A percentile compares a stretch with the other conserved stretches of the same genome.
Conservation (phyloP, 192 early-diverging fungal species). For the Coemansia sp. region DNA sequence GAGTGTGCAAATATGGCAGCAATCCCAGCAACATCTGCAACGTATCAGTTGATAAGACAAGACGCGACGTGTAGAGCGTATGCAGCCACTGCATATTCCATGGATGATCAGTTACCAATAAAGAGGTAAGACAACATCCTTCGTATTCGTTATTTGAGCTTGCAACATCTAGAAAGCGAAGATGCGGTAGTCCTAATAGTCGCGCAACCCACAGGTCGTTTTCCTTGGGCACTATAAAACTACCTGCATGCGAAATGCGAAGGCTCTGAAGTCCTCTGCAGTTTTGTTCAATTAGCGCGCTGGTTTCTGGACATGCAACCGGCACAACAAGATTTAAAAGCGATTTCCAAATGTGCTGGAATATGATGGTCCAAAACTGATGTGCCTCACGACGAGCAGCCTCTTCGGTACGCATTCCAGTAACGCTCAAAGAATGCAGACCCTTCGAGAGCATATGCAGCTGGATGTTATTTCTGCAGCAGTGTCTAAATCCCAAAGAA, state of each 20-base stretch:
- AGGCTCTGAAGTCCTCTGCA: conserved; percentile 26
- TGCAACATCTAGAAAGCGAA: conserved; percentile 39
- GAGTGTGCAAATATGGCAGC: conserved; percentile 38
- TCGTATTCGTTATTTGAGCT: conserved; percentile 53
- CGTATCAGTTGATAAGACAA: conserved; percentile 14
- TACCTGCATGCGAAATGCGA: conserved; percentile 28
- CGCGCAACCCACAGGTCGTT: conserved; percentile 35
- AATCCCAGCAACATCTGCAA: conserved; percentile 20
- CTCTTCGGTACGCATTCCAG: conserved; percentile 36
- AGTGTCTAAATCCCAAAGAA: background rate
- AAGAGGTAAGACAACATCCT: conserved; percentile 31
- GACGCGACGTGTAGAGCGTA: conserved; percentile 40
- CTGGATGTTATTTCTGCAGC: background rate
- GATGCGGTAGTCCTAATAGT: conserved; percentile 15
- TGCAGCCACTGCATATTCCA: conserved; percentile 30
- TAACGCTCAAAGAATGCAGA: conserved; percentile 20
- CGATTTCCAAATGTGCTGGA: conserved; percentile 15
- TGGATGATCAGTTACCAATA: conserved; percentile 16
- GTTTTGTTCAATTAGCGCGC: conserved; percentile 16
- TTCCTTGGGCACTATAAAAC: conserved; percentile 22
- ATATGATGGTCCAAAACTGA: conserved; percentile 28
- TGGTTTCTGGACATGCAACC: conserved; percentile 30
- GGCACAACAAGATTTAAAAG: conserved; percentile 29
- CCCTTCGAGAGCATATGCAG: background rate
- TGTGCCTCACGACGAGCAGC: conserved; percentile 30